Base-by-base conservation (phyloP, 441 rosid species). In the Gossypium gossypioides region DNA sequence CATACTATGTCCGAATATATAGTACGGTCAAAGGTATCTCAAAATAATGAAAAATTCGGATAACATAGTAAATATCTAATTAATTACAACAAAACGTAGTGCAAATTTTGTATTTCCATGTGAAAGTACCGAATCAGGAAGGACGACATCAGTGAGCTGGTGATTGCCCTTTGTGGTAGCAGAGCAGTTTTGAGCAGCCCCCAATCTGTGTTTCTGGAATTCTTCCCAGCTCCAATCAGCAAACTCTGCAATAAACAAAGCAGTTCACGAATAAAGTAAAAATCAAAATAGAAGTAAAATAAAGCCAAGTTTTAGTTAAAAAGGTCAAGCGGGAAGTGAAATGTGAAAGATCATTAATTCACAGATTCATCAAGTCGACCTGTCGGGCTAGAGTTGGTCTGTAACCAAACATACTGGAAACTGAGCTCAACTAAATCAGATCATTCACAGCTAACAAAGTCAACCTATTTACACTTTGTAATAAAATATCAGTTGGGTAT, bases 111-210 rank as follows among this genome's bases (percentile, higher is more conserved):
- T 37, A 7, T 6, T 7, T 37, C 42, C 42, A 37, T 22, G 2
- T n/a, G 19, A 24, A 16, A 67, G 46, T 72, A 91, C 97, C 67
- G 78, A 65, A 68, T 84, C 83, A 0, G 97, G 97, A 70, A 88
- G 85, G 62, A 74, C 74, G 9, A 32, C 89, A 63, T 80, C 75
- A 4, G 90, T 86, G 70, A 94, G 87, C 81, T 80, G 87, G 90
- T 92, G 92, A 71, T 75, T 92, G 68, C 97, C 97, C 75, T 82
- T 86, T 29, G 61, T 18, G 32, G 99, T 94, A 51, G 99, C 99
- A 67, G 97, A 91, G 85, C 97, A 94, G 83, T 89, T 92, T 57
- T 92, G 99, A 51, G 99, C 90, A 82, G 94, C 96, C 75, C 97
- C 99, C 83, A 92, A 76, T 81, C 87, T 88, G 70, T 81, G 88